Evolutionary conservation across 2,329 filamentous ascomycete species (phyloP).

Genomic region (Penicillium sp.): DNA sequence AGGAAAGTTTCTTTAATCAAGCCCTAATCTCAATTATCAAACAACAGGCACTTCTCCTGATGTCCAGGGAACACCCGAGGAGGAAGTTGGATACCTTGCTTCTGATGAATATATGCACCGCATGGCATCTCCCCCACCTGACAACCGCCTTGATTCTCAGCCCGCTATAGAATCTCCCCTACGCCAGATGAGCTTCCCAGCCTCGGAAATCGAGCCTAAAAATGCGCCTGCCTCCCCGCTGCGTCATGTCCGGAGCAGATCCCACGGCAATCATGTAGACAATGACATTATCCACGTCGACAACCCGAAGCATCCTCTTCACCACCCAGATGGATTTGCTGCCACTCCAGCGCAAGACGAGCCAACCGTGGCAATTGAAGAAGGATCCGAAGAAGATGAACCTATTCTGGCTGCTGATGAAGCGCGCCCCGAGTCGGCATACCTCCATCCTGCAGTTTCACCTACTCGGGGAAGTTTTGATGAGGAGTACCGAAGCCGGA

Average conservation of each 20-base stretch:
- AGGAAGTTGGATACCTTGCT: constrained; percentile 86
- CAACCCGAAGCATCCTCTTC: constrained; percentile 53
- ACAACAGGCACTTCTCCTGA: constrained; percentile 62
- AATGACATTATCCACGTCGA: constrained; percentile 71
- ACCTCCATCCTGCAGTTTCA: constrained; percentile 78
- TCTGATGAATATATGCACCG: constrained; percentile 80
- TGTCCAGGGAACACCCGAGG: constrained; percentile 74
- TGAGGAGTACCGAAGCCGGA: constrained; percentile 51
- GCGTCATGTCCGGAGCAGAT: constrained; percentile 13
- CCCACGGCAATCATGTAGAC: constrained; percentile 18
- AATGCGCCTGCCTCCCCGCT: constrained; percentile 8
- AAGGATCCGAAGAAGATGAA: constrained; percentile 61
- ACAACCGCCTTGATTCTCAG: constrained; percentile 44
- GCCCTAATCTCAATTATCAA: constrained; percentile 12
- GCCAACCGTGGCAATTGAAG: constrained; percentile 44
- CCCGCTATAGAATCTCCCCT: constrained; percentile 53
- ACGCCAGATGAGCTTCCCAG: constrained; percentile 52
- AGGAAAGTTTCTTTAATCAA: neutral
- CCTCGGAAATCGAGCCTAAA: constrained; percentile 46
- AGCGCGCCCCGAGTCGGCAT: constrained; percentile 67
- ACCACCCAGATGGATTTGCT: constrained; percentile 52
- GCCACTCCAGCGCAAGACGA: constrained; percentile 52
- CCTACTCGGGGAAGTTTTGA: constrained; percentile 64
- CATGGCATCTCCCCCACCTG: constrained; percentile 64
- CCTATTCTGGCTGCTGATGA: constrained; percentile 91